These are phyloP conservation scores for Anisodus acutangulus DNA, from an alignment of 257 asterid genomes.

Conservation along the genomic window DNA sequence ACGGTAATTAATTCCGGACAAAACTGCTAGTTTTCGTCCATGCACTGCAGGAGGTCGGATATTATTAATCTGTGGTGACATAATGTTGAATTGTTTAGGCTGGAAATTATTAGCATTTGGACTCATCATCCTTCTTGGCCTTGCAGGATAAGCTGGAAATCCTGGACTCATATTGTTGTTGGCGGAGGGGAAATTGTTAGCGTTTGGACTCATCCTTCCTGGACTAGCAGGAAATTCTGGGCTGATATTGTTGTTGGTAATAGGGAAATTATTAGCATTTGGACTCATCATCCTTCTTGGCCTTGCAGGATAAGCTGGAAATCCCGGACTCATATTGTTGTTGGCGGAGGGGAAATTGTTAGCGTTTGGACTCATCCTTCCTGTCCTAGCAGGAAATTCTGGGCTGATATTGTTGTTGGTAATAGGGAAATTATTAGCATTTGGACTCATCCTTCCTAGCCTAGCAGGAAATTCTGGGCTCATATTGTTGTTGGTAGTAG, in stretches of 20 bases:
- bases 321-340: constrained; percentile 32
- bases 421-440: too few species aligned
- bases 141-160: constrained; percentile 4
- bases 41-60: constrained; percentile 40
- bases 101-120: neutral
- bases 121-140: neutral
- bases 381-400: neutral
- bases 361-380: neutral
- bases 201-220: neutral
- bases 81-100: neutral
- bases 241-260: too few species aligned
- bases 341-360: neutral
- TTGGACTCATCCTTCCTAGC: too few species aligned
- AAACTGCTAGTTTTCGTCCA: constrained; percentile 61
- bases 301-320: constrained; percentile 7
- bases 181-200: neutral
- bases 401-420: too few species aligned
- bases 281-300: neutral
- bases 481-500: neutral
- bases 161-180: constrained; percentile 32
- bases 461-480: constrained; percentile 13
- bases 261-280: neutral
- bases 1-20: constrained; percentile 66
- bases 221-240: neutral
- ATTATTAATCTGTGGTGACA: constrained; percentile 28